Evolutionary conservation across 805 yeast genomes (phyloP).

Genomic region (Metschnikowia cubensis): DNA sequence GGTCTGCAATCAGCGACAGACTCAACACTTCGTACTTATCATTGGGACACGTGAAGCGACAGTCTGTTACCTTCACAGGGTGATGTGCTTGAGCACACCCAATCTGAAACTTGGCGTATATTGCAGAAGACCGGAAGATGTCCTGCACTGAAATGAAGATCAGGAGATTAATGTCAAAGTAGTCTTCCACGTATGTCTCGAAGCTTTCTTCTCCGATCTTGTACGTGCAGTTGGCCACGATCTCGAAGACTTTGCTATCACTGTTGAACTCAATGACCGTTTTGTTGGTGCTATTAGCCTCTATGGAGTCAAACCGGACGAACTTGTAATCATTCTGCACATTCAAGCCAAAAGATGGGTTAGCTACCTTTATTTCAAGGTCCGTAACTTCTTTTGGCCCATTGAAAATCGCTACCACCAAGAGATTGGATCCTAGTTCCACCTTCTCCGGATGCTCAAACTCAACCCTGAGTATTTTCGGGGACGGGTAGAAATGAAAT

Average conservation of each 20-base stretch:
- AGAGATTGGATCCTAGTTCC: conserved; percentile 26
- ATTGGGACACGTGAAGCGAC: conserved; percentile 32
- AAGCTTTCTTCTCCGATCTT: conserved; percentile 17
- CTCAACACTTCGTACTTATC: conserved; percentile 23
- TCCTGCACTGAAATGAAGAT: conserved; percentile 80
- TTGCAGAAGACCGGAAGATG: conserved; percentile 51
- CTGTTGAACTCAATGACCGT: conserved; percentile 31
- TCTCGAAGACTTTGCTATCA: conserved; percentile 24
- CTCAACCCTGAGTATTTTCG: conserved; percentile 26
- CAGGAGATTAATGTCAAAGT: conserved; percentile 51
- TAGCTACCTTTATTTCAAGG: conserved; percentile 2
- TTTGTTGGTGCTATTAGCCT: not conserved
- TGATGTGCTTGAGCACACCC: conserved; percentile 49
- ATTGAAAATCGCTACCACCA: conserved; percentile 24
- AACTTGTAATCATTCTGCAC: conserved; percentile 2
- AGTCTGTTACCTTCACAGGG: conserved; percentile 53
- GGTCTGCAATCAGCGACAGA: conserved; percentile 18
- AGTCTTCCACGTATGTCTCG: conserved; percentile 24
- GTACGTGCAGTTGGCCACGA: conserved; percentile 23
- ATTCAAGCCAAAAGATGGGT: conserved; percentile 18
- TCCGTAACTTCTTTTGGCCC: conserved; percentile 27
- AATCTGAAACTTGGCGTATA: conserved; percentile 66
- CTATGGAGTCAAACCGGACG: not conserved
- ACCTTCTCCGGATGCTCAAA: conserved; percentile 23
- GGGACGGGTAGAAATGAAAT: conserved; percentile 16